Evolutionary conservation across 2,329 filamentous ascomycete species (phyloP).

Genomic region (Fusarium incarnatum): DNA sequence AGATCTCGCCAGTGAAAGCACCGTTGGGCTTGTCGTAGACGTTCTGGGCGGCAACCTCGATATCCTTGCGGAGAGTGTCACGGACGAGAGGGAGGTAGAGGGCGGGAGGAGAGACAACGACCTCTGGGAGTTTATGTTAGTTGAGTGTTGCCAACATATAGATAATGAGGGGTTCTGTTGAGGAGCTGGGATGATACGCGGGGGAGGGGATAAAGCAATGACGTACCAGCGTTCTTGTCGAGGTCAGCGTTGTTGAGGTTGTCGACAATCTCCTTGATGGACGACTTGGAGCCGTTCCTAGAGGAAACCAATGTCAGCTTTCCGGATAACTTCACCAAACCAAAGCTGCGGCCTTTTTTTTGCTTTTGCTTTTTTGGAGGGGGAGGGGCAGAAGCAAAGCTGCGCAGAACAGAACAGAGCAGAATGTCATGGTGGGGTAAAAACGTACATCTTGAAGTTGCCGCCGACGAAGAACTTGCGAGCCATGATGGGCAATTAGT

Average conservation of each 20-base stretch:
- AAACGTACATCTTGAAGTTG: slow-evolving; percentile 97
- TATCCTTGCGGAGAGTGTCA: slow-evolving; percentile 77
- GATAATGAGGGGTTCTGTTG: slow-evolving; percentile 25
- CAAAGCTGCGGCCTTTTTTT: slow-evolving; percentile 49
- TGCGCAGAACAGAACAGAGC: slow-evolving; percentile 23
- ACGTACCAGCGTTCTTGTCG: slow-evolving; percentile 78
- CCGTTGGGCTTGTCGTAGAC: slow-evolving; percentile 97
- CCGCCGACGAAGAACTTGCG: slow-evolving; percentile 98
- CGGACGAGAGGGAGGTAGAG: slow-evolving; percentile 92
- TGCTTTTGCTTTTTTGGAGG: slow-evolving; percentile 29
- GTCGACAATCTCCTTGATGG: slow-evolving; percentile 90
- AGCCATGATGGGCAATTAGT: slow-evolving; percentile 75
- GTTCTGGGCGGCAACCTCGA: slow-evolving; percentile 95
- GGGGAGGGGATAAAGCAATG: slow-evolving; percentile 13
- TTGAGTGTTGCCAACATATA: background rate
- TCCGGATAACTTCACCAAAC: slow-evolving; percentile 5
- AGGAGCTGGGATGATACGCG: slow-evolving; percentile 14
- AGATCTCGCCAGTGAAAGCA: slow-evolving; percentile 97
- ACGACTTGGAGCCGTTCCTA: slow-evolving; percentile 93
- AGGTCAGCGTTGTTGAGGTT: slow-evolving; percentile 89
- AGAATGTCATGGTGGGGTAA: slow-evolving; percentile 45
- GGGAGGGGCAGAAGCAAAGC: slow-evolving; percentile 25
- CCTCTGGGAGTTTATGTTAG: slow-evolving; percentile 68
- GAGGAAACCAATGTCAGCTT: slow-evolving; percentile 27
- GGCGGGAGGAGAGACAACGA: slow-evolving; percentile 90